Evolutionary conservation across 2,329 filamentous ascomycete genomes (phyloP).

Genomic region (Pyrenophora tritici-repentis): DNA sequence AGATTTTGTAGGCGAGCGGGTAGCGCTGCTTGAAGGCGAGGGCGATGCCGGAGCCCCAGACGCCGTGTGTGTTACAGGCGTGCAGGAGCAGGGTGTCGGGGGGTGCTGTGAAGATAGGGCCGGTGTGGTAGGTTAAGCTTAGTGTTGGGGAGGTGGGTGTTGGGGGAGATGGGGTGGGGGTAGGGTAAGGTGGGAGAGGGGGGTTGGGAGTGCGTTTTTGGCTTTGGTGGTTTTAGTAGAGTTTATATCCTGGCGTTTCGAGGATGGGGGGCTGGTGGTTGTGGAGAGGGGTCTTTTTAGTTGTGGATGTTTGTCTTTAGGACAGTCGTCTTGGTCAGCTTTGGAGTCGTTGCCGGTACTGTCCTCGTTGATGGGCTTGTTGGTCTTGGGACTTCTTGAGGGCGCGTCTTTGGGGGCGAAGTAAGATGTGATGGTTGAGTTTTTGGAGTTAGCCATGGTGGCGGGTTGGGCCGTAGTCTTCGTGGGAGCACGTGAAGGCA

Average conservation of each 20-base stretch:
- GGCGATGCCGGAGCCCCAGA: slow-evolving; percentile 65
- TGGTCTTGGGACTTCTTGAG: neutral
- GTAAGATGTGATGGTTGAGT: slow-evolving; percentile 6
- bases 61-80: slow-evolving; percentile 63
- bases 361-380: neutral
- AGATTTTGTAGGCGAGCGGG: slow-evolving; percentile 56
- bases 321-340: no score
- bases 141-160: neutral
- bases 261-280: neutral
- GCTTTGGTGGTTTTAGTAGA: neutral
- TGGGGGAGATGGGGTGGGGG: slow-evolving; percentile 1
- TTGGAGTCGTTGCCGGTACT: neutral
- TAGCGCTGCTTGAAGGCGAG: slow-evolving; percentile 56
- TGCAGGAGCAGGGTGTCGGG: slow-evolving; percentile 59
- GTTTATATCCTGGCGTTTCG: slow-evolving; percentile 7
- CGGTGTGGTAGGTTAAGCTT: slow-evolving; percentile 36
- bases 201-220: neutral
- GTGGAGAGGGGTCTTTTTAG: slow-evolving; percentile 1
- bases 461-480: no score
- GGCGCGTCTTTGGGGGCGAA: neutral
- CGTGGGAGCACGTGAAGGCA: neutral
- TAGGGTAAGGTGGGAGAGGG: slow-evolving; percentile 19
- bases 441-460: neutral
- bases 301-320: neutral
- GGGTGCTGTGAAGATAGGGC: slow-evolving; percentile 61